Evolutionary conservation across 371 early-diverging fungal species (phyloP).

Genomic region (Umbelopsis sp.): DNA sequence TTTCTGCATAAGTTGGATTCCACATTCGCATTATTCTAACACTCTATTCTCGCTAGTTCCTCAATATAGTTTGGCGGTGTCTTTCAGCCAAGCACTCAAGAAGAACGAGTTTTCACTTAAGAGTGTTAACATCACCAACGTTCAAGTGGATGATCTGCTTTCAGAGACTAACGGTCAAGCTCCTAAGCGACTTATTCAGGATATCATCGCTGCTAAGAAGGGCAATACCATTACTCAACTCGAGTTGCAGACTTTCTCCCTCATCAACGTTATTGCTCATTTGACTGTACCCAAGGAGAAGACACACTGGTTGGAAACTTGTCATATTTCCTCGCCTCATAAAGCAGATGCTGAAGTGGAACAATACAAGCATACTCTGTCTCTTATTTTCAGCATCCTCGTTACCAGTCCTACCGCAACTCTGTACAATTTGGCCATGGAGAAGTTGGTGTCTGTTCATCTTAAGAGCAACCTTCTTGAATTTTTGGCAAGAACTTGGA

Average conservation of each 20-base stretch:
- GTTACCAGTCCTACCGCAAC: slow-evolving; percentile 43
- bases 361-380: slow-evolving; percentile 2
- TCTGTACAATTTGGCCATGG: slow-evolving; percentile 57
- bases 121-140: too few relatives aligned
- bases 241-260: slow-evolving; percentile 24
- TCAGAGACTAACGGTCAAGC: slow-evolving; percentile 27
- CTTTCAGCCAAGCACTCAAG: neutral
- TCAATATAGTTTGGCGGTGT: slow-evolving; percentile 1
- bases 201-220: slow-evolving; percentile 30
- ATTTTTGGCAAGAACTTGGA: slow-evolving; percentile 71
- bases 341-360: neutral
- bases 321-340: slow-evolving; percentile 18
- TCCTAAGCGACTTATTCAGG: slow-evolving; percentile 27
- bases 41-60: neutral
- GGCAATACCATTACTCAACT: slow-evolving; percentile 27
- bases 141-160: neutral
- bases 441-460: slow-evolving; percentile 58
- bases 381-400: slow-evolving; percentile 48
- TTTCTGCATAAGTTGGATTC: neutral
- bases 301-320: slow-evolving; percentile 26
- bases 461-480: slow-evolving; percentile 59
- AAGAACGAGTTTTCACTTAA: neutral
- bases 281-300: slow-evolving; percentile 32
- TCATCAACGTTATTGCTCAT: slow-evolving; percentile 33
- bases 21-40: neutral